Base-by-base conservation (phyloP, 208 protist species). In the Blastocrithidia nonstop region DNA sequence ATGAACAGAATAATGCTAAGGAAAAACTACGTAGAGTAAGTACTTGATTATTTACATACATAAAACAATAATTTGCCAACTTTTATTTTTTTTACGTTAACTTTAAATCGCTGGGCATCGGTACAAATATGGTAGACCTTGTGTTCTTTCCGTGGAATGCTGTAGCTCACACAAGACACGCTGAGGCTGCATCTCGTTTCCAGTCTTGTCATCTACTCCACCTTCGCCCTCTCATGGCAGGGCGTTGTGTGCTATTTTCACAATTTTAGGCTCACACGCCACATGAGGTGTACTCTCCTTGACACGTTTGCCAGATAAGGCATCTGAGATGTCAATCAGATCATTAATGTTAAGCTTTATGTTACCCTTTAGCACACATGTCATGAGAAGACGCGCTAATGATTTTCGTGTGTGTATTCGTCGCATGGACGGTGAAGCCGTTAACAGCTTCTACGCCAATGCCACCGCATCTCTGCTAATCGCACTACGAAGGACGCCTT, bases 81-180 rank as follows among this genome's bases (percentile, higher is more conserved):
- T 4, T 41, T 27, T 13, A 41, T 41, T 4, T 6, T 7, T 9
- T 9, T 8, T 22, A 42, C 38, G 25, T 22, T 22, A 42, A 17
- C 11, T 5, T 60, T 69, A 93, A 17, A 93, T 86, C 15, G 80
- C 78, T n/a, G 86, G 86, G 37, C 86, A 94, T 33, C 86, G 77
- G 63, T 94, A 94, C 6, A 94, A 58, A 60, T 94, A 94, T 17
- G 86, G 82, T 29, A 94, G 60, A 1, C 80, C 80, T 35, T 94
- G 86, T 9, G 76, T 84, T 4, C 80, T 55, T 33, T 92, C 82
- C 67, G 78, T 88, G 9, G 82, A 86, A 20, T 54, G 62, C 52
- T 90, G 80, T 43, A 94, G 45, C 38, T 87, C 76, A 3, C 71
- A 42, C 37, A 94, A 48, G 11, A 90, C 54, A 19, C 59, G 59